Conservation (phyloP, 2,329 filamentous ascomycete genomes). For the Calonectria leucothoes region DNA sequence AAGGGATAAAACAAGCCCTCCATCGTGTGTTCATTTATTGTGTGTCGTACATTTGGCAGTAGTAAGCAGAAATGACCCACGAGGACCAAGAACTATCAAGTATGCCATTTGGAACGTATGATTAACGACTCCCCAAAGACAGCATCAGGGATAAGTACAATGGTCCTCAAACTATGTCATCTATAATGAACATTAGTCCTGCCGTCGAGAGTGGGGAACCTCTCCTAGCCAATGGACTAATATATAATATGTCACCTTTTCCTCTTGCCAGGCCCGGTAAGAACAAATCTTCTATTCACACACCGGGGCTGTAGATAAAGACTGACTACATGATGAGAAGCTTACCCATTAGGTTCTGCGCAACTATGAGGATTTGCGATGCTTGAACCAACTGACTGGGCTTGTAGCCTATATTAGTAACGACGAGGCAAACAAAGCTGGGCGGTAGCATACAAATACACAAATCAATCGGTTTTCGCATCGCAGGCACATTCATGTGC, state of each 20-base stretch:
- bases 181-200: slow-evolving; percentile 56
- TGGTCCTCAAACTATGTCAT: slow-evolving; percentile 59
- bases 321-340: no score
- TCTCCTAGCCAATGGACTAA: slow-evolving; percentile 54
- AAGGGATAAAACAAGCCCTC: slow-evolving; percentile 4
- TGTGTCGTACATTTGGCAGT: slow-evolving; percentile 58
- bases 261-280: slow-evolving; percentile 57
- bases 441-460: no score
- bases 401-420: no score
- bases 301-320: not conserved
- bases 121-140: slow-evolving; percentile 66
- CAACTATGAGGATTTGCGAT: no score
- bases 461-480: not conserved
- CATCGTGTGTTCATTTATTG: slow-evolving; percentile 52
- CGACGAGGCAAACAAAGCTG: no score
- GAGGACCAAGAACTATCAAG: slow-evolving; percentile 68
- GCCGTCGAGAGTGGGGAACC: slow-evolving; percentile 61
- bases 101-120: slow-evolving; percentile 64
- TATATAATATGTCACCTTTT: slow-evolving; percentile 62
- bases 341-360: no score
- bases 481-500: not conserved
- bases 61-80: slow-evolving; percentile 59
- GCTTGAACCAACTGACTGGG: no score
- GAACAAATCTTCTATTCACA: slow-evolving; percentile 48
- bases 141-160: slow-evolving; percentile 58